phyloP scores from a whole-genome alignment of 2,329 filamentous ascomycete genomes.

The Ceratocystis colombiana region DNA sequence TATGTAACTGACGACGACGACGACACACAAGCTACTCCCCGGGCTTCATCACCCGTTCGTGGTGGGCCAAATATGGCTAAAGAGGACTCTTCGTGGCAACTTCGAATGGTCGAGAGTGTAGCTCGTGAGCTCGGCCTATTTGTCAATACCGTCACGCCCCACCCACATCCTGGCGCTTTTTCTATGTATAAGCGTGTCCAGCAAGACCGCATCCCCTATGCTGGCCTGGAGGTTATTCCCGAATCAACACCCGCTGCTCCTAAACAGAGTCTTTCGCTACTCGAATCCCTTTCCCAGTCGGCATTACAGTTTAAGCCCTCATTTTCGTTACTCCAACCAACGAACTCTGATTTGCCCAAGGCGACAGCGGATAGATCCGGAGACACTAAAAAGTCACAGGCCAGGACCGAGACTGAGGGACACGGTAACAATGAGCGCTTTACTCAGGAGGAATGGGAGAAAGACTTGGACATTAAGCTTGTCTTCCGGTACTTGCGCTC shows the following conservation, averaged over 20 bases:
- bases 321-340: conserved; percentile 27
- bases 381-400: background rate
- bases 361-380: background rate
- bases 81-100: conserved; percentile 54
- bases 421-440: conserved; percentile 33
- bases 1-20: conserved; percentile 47
- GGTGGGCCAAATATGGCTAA: conserved; percentile 31
- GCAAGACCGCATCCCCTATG: conserved; percentile 60
- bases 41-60: conserved; percentile 34
- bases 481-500: conserved; percentile 80
- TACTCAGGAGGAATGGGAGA: conserved; percentile 81
- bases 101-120: conserved; percentile 70
- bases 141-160: conserved; percentile 65
- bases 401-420: background rate
- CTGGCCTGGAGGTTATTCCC: conserved; percentile 59
- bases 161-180: conserved; percentile 73
- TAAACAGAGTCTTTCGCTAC: conserved; percentile 25
- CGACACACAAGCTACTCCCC: conserved; percentile 40
- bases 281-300: conserved; percentile 20
- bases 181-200: conserved; percentile 63
- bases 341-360: conserved; percentile 30
- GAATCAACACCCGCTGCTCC: conserved; percentile 35
- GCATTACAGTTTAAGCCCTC: conserved; percentile 24
- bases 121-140: conserved; percentile 77
- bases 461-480: conserved; percentile 78